Base-by-base conservation (phyloP, 2,329 filamentous ascomycete genomes). In the Zymoseptoria passerinii region DNA sequence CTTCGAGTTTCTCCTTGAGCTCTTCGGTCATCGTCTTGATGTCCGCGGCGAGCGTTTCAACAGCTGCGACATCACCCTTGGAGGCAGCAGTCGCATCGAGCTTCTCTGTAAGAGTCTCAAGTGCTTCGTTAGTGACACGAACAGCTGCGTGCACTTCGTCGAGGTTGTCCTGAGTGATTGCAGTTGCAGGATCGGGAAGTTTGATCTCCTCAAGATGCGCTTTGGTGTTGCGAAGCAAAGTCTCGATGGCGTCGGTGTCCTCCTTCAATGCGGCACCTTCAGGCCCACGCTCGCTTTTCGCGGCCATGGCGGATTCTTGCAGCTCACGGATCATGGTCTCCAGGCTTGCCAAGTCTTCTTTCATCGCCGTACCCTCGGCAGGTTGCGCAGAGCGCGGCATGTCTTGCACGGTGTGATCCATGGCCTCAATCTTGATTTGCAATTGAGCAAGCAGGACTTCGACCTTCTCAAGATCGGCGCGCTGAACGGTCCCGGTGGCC, bases 241-340 rank as follows among this genome's bases (percentile, higher is more conserved):
- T 95, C 73, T 96, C 92, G 59, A 97, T 92, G 9, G 90, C 90
- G 61, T 92, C 85, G 0, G 92, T 89, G 66, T 97, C 92, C 64
- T 96, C 90, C 70, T 89, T 89, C 29, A 80, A 84, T 5, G 87
- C 85, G 2, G 79, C 72, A 44, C 85, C 83, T 52, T 81, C 78
- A 1, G 70, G 66, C 27, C 64, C 59, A 44, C 60, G 59, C 28
- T 70, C 63, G 58, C 72, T 56, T n/a, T 76, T 71, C 65, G 79
- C 66, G 65, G 79, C 68, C 58, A 80, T 75, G n/a, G 89, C 77
- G 8, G 81, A 79, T 9, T 80, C 80, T 60, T 88, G 83, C 16
- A 92, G 72, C 81, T 81, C 65, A 71, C 78, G 70, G 67, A 81
- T 70, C 56, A 78, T 70, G 27, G 71, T 70, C 60, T 79, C 77